These are phyloP conservation scores for Rhytidhysteron rufulum DNA, from an alignment of 2,329 filamentous ascomycete species.

Conservation along the genomic window DNA sequence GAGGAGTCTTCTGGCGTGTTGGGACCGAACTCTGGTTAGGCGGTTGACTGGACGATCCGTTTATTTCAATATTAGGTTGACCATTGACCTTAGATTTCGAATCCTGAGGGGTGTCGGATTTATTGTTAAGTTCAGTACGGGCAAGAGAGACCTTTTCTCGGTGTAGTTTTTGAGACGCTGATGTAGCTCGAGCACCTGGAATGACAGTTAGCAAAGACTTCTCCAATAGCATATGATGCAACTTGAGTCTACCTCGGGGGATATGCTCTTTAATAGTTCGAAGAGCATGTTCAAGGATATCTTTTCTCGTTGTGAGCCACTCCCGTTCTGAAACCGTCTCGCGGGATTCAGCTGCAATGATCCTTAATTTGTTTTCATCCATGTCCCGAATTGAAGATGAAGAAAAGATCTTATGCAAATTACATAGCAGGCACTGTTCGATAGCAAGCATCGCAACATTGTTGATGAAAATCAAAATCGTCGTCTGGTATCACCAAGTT, in stretches of 20 bases:
- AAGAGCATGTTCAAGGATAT: not conserved
- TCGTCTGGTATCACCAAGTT: constrained; percentile 5
- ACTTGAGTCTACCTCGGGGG: not conserved
- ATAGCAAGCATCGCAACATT: constrained; percentile 10
- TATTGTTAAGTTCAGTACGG: too few relatives aligned
- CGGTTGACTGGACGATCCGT: too few relatives aligned
- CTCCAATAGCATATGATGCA: too few relatives aligned
- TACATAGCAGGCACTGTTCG: constrained; percentile 10
- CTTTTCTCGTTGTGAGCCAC: not conserved
- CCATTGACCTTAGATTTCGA: too few relatives aligned
- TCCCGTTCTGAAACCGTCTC: constrained; percentile 7
- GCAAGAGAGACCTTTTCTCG: too few relatives aligned
- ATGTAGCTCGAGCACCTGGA: too few relatives aligned
- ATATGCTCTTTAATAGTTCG: not conserved
- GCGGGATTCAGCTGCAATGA: constrained; percentile 9
- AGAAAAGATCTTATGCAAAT: constrained; percentile 8
- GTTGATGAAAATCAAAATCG: constrained; percentile 9
- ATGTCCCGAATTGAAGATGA: constrained; percentile 8
- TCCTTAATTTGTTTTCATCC: constrained; percentile 7
- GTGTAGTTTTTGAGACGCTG: too few relatives aligned
- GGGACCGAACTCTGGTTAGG: too few relatives aligned
- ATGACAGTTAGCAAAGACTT: too few relatives aligned
- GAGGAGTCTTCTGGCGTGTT: too few relatives aligned
- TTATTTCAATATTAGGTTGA: too few relatives aligned
- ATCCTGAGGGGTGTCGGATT: too few relatives aligned